Conservation (phyloP, 306 rosid genomes). For the Vachellia pachyceras region DNA sequence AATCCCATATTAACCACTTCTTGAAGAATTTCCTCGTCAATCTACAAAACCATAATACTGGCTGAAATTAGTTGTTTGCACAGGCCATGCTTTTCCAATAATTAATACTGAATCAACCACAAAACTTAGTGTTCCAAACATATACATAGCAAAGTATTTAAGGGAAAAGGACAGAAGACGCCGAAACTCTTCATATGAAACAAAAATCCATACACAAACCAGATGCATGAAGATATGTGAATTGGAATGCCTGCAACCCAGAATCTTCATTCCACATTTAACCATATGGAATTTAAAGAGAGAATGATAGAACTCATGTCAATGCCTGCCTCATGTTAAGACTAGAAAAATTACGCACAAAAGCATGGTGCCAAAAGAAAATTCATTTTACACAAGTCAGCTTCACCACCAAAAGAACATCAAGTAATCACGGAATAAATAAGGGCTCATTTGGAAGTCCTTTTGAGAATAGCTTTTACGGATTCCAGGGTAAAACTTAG, state of each 20-base stretch:
- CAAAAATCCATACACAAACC: slow-evolving; percentile 23
- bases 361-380: slow-evolving; percentile 6
- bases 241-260: slow-evolving; percentile 11
- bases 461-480: too few species aligned
- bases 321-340: not conserved
- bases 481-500: too few species aligned
- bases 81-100: slow-evolving; percentile 9
- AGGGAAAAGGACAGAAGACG: not conserved
- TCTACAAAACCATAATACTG: slow-evolving; percentile 57
- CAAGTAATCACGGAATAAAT: slow-evolving; percentile 12
- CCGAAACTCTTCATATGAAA: slow-evolving; percentile 7
- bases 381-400: not conserved
- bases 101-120: slow-evolving; percentile 14
- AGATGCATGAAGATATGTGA: slow-evolving; percentile 7
- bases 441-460: too few species aligned
- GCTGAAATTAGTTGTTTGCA: not conserved
- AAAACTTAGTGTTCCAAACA: not conserved
- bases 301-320: not conserved
- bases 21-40: slow-evolving; percentile 86
- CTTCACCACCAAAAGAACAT: slow-evolving; percentile 9
- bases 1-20: slow-evolving; percentile 88
- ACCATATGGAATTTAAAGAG: not conserved
- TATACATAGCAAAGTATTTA: not conserved
- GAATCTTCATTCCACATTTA: slow-evolving; percentile 1
- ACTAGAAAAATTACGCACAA: slow-evolving; percentile 8